Base-by-base conservation (phyloP, 1,284 basidiomycete species). In the Naganishia liquefaciens region DNA sequence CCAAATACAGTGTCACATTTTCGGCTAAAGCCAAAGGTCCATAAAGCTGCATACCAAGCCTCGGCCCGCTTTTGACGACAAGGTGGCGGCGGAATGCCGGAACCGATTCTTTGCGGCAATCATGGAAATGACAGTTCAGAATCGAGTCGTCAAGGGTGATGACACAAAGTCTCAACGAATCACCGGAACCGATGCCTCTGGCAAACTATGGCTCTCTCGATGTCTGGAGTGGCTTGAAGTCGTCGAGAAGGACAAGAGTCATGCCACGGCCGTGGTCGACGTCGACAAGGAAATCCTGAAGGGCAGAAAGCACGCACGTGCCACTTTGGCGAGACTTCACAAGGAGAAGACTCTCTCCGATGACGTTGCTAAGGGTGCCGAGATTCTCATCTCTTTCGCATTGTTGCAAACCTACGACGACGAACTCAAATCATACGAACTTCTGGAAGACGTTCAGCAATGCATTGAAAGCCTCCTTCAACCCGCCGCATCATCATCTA, bases 201-300 rank as follows among this genome's bases (percentile, higher is more conserved):
- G 91, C 27, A 83, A 87, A 70, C 86, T 89, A 63, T 97, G 93
- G 94, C 80, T 91, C 3, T 82, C 85, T 6, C 86, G 86, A 71
- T 85, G 86, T 5, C 80, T 93, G 40, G 77, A 81, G 5, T 85
- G 84, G 7, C 82, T 96, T 64, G 79, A 82, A 27, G 71, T 72
- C 25, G 75, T 82, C 55, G 86, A 89, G 73, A 81, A 82, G 62
- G 89, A 94, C 75, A 73, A 74, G 39, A 91, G 90, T 75, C 87
- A 91, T 72, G 84, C 88, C 52, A 78, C 82, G n/a, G 69, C 82
- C 1, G 76, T 88, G 1, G 76, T 79, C 15, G 84, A 87, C 21
- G 73, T 82, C 13, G 86, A 88, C 57, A 85, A 86, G 25, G 85
- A 88, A 50, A 84, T 85, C 44, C 71, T 73, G 42, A 76, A 71